Base-by-base conservation (phyloP, 2,329 filamentous ascomycete species). In the Aspergillus sp. region DNA sequence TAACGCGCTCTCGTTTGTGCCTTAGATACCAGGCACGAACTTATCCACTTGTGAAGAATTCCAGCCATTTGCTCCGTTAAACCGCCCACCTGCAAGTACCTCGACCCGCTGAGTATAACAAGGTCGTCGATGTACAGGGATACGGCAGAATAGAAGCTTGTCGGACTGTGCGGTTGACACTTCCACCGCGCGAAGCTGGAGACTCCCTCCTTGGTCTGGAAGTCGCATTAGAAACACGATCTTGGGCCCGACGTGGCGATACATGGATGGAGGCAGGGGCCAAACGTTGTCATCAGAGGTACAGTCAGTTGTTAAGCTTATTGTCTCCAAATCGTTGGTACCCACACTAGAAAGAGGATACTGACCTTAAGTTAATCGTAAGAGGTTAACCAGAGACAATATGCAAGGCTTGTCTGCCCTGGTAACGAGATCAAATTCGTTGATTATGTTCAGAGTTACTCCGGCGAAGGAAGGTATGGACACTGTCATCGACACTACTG, bases 371-470 rank as follows among this genome's bases (percentile, higher is more conserved):
- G 15, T 38, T 7, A 19, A 38, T 5, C 35, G 35, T 15, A 38
- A 5, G 5, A 48, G 15, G 10, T 48, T 25, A 7, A 48, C n/a
- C 7, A 48, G 4, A 27, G 30, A 48, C n/a, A 22, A 7, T 17
- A 39, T 44, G 13, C 44, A 48, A 19, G 22, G 15, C 7, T 37
- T 43, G 25, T 48, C 46, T 44, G 46, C 46, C 6, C 46, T 13
- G 30, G 46, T 48, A n/a, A 44, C 46, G 9, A 43, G 33, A 23
- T 48, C 41, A 3, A 48, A 48, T 30, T 48, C 46, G 32, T 47
- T 47, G 17, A 47, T 47, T 10, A 45, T 12, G n/a, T 45, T 42
- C 3, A 45, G 9, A 5, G 37, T 45, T 9, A 22, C 20, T 37
- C 41, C 23, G 3, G 25, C 25, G 4, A 41, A 15, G 17, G 38